Base-by-base conservation (phyloP, 495 filamentous ascomycete species). In the Trichoderma reesei region DNA sequence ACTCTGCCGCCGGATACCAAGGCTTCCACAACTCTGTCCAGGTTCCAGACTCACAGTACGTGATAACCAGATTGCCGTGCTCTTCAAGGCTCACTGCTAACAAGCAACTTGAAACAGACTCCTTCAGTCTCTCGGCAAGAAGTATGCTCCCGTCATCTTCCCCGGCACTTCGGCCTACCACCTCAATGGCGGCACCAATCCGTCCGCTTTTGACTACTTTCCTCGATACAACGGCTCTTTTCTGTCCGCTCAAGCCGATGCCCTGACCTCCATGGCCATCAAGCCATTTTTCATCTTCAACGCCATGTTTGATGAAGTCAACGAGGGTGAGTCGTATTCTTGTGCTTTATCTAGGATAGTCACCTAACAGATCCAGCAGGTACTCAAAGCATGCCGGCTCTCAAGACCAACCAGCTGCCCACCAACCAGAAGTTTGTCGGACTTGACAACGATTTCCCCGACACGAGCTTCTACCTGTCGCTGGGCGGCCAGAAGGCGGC, bases 291-390 rank as follows among this genome's bases (percentile, higher is more conserved):
- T 73, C 51, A 69, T 73, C 38, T 73, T 73, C 54, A 69, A 69
- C 9, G 70, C 72, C n/a, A 73, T 73, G 72, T 73, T 72, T 48
- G 72, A 73, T 54, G 72, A 73, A 39, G 64, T 67, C 41, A 71
- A 71, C 42, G 72, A 73, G 54, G 70, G 51, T 56, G 26, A 56
- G 51, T 36, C 1, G 26, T 26, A 26, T 26, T 56, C 31, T 56
- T 34, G 9, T 13, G 20, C 1, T 0, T n/a, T 1, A 26, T 8
- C 0, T 7, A 5, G 2, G 6, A 48, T 18, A 56, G 26, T 9
- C 51, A 14, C 1, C 26, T 56, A 8, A 56, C 51, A 13, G 8
- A 20, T 7, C 18, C 20, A 31, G 14, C 11, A 56, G 51, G 70
- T 37, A 72, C 70, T 36, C 64, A 68, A 4, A 70, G 68, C 61